Base-by-base conservation (phyloP, 768 basidiomycete species). In the Clavaria fumosa region DNA sequence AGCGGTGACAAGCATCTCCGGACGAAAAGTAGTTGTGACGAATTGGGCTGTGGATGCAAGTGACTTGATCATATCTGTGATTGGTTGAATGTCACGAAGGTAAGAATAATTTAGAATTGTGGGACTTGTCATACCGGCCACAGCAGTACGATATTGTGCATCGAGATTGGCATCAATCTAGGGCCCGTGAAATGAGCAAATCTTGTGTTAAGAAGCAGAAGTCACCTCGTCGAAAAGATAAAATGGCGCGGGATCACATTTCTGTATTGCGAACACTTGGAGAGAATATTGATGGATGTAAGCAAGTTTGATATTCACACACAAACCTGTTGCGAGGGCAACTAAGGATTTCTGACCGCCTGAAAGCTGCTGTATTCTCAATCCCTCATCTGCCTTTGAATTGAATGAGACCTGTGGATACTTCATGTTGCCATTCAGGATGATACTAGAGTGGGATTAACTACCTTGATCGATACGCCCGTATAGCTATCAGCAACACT, bases 161-260 rank as follows among this genome's bases (percentile, higher is more conserved):
- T 96, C 93, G 33, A 99, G 67, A 50, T 96, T 96, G 37, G 95
- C 95, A 51, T 99, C 95, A 51, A 99, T 97, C 79, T 82, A 31
- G 7, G 19, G 6, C 19, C 9, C 12, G 27, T 31, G 34, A 39
- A 39, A 23, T 23, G 20, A 12, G 33, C 34, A 15, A 35, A 34
- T 10, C 35, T 14, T 12, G 15, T 10, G 35, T 20, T n/a, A n/a
- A 11, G 31, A 34, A 19, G 26, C 14, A 1, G 27, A 6, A 10
- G 5, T 17, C 43, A 78, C 80, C 66, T 97, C 95, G 53, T 99
- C 95, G 49, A 99, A 97, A n/a, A 99, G 67, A 57, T 97, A 97
- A 63, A 99, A 99, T 2, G 95, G 95, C 0, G 95, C 93, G 2
- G 95, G 95, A 50, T 99, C 95, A 53, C 93, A 97, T 58, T 95